phyloP scores from a whole-genome alignment of 140 eudicot species.

The Oenanthe javanica region DNA sequence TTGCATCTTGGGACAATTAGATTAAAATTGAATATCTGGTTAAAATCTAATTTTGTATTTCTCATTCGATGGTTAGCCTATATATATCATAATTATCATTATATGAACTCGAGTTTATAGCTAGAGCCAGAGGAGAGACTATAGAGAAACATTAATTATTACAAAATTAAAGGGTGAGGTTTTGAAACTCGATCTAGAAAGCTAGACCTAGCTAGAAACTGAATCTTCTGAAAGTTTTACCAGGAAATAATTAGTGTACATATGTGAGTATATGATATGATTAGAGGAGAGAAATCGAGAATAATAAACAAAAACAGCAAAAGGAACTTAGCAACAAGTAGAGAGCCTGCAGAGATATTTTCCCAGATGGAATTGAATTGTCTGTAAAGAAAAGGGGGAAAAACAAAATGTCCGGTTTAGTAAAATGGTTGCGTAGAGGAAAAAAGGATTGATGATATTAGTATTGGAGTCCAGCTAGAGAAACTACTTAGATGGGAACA shows the following conservation, averaged over 20 bases:
- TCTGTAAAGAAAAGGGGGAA: not conserved
- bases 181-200: not conserved
- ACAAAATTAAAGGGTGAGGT: not conserved
- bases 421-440: not conserved
- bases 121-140: not conserved
- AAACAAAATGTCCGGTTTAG: not conserved
- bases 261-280: not conserved
- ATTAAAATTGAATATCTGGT: too few species aligned
- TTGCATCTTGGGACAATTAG: too few species aligned
- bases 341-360: not conserved
- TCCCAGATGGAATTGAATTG: too few species aligned
- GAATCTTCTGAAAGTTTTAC: not conserved
- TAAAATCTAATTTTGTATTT: too few species aligned
- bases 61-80: too few species aligned
- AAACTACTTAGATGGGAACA: not conserved
- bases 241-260: not conserved
- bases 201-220: not conserved
- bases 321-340: not conserved
- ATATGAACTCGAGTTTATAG: not conserved
- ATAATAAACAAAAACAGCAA: not conserved
- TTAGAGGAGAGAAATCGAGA: too few species aligned
- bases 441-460: not conserved
- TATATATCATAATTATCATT: too few species aligned
- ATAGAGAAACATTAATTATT: too few species aligned
- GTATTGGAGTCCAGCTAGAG: not conserved